Percentiles rank a stretch among this genome's conserved stretches.
These are phyloP conservation scores for Neophaeococcomyces mojaviensis DNA, from an alignment of 2,329 filamentous ascomycete genomes.

Conservation along the genomic window DNA sequence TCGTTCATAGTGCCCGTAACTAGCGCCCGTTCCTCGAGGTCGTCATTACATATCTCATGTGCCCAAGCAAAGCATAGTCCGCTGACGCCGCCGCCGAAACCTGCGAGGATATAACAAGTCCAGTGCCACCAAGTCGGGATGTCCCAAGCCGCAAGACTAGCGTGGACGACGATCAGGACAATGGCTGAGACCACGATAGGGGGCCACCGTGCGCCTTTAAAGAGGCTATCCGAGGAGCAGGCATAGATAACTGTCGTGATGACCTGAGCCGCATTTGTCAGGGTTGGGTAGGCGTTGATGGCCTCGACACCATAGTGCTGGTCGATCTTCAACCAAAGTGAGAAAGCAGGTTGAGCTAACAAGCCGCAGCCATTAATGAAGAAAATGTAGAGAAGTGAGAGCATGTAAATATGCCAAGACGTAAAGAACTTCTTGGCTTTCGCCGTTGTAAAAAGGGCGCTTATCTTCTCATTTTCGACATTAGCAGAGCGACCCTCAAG, in stretches of 20 bases:
- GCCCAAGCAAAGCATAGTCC: slow-evolving; percentile 49
- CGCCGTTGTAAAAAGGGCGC: slow-evolving; percentile 40
- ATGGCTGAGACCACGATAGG: slow-evolving; percentile 51
- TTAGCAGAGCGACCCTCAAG: slow-evolving; percentile 39
- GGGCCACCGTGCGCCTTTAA: slow-evolving; percentile 56
- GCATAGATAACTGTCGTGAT: slow-evolving; percentile 56
- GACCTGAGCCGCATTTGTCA: slow-evolving; percentile 48
- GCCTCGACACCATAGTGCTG: slow-evolving; percentile 39
- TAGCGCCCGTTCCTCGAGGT: slow-evolving; percentile 41
- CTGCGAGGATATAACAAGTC: slow-evolving; percentile 53
- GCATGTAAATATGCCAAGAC: slow-evolving; percentile 57
- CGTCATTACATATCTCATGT: slow-evolving; percentile 44
- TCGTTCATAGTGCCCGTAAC: slow-evolving; percentile 62
- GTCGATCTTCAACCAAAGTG: slow-evolving; percentile 38
- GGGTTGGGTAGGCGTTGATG: slow-evolving; percentile 52
- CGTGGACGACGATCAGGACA: slow-evolving; percentile 38
- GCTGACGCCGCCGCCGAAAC: slow-evolving; percentile 40
- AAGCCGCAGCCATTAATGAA: slow-evolving; percentile 54
- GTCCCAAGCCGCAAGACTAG: slow-evolving; percentile 42
- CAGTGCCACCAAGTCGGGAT: slow-evolving; percentile 53
- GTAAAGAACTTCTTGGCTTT: slow-evolving; percentile 56
- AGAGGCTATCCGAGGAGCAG: slow-evolving; percentile 57
- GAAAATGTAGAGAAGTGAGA: slow-evolving; percentile 53
- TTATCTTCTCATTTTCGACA: slow-evolving; percentile 11
- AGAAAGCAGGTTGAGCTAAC: slow-evolving; percentile 49